Evolutionary conservation across 345 rosid genomes (phyloP).

Genomic region (Firmiana major): DNA sequence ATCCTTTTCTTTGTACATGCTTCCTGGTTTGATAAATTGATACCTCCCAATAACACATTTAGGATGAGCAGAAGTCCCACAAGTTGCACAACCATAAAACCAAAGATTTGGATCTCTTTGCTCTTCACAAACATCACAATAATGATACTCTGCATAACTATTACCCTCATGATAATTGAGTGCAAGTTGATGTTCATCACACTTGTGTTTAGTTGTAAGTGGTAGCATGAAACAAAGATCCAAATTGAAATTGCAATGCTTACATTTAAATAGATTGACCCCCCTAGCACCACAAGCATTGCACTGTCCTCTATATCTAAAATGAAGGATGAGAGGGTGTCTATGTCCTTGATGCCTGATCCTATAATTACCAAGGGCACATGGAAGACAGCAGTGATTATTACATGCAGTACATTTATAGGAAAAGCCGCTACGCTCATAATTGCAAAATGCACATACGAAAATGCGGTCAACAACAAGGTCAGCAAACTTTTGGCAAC

Average conservation of each 20-base stretch:
- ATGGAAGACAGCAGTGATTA: not conserved
- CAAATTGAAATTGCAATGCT: not conserved
- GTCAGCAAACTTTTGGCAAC: not conserved
- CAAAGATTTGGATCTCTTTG: conserved; percentile 12
- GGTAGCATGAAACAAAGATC: not conserved
- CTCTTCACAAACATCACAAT: conserved; percentile 21
- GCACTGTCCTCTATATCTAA: not conserved
- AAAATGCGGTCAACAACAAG: not conserved
- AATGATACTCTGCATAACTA: not conserved
- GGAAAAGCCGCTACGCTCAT: not conserved
- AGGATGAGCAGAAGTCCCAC: not conserved
- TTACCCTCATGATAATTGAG: not conserved
- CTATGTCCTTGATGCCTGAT: not conserved
- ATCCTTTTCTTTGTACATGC: not conserved
- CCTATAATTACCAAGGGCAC: not conserved
- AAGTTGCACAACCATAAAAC: conserved; percentile 12
- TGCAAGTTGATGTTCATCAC: conserved; percentile 10
- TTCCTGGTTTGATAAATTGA: not conserved
- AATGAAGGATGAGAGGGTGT: not conserved
- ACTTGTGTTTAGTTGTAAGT: not conserved
- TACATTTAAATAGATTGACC: not conserved
- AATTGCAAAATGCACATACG: rapidly evolving
- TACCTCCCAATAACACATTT: not conserved
- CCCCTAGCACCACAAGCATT: not conserved
- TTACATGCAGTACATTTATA: not conserved